These are phyloP conservation scores for Apiotrichum veenhuisii DNA, from an alignment of 1,284 basidiomycete genomes.

Conservation along the genomic window DNA sequence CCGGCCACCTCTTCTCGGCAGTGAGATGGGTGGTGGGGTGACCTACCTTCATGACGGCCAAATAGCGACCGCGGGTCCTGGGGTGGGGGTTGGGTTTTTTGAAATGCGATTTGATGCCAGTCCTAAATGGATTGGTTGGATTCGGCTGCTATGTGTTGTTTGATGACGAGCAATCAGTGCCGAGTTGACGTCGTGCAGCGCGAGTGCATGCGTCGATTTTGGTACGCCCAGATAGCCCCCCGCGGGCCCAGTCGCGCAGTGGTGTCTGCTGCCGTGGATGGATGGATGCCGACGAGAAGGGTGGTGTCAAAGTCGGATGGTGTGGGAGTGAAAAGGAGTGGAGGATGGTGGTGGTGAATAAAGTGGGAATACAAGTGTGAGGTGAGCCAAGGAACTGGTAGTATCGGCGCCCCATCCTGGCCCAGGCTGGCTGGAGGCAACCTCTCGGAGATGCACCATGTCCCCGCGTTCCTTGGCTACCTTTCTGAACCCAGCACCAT, in stretches of 20 bases:
- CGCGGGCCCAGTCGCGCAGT: conserved; percentile 2
- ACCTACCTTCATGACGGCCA: conserved; percentile 41
- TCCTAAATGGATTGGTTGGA: too few species aligned
- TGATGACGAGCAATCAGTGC: too few species aligned
- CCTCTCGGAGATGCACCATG: too few species aligned
- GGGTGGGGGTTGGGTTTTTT: neutral
- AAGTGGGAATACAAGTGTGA: neutral
- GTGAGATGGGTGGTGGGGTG: neutral
- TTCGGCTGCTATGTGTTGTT: too few species aligned
- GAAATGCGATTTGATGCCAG: neutral
- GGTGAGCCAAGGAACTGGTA: too few species aligned
- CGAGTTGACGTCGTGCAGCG: too few species aligned
- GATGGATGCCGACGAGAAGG: conserved; percentile 21
- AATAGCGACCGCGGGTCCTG: too few species aligned
- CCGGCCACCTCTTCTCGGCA: too few species aligned
- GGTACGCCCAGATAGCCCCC: conserved; percentile 34
- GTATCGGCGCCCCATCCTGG: too few species aligned
- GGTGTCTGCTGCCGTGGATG: conserved; percentile 33
- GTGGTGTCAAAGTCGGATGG: neutral
- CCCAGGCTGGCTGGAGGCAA: too few species aligned
- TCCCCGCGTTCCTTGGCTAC: too few species aligned
- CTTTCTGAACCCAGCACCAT: too few species aligned
- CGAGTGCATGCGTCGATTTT: neutral
- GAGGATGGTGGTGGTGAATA: neutral
- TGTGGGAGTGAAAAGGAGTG: conserved; percentile 8